Percentiles rank a stretch among this genome's conserved stretches.
phyloP scores from a whole-genome alignment of 805 yeast species.

The Blastobotrys terrestris region DNA sequence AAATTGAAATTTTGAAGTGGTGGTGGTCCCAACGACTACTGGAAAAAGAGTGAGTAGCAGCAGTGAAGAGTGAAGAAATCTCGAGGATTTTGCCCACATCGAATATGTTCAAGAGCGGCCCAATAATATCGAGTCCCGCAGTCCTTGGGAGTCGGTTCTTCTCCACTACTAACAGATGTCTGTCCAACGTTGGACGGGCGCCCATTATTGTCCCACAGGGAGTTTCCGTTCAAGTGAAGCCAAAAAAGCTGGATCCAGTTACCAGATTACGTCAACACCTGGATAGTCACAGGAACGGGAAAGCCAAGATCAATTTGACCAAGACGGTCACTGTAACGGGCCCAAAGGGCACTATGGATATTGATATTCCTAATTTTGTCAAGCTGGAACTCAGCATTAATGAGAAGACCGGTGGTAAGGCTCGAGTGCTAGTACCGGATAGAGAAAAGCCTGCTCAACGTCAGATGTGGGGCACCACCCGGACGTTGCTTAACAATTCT shows the following conservation, averaged over 20 bases:
- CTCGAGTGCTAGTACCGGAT: constrained; percentile 53
- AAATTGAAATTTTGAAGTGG: too few relatives aligned
- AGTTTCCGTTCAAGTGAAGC: constrained; percentile 40
- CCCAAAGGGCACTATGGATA: constrained; percentile 63
- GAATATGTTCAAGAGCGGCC: not conserved
- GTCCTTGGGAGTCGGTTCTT: too few relatives aligned
- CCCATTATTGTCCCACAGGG: constrained; percentile 67
- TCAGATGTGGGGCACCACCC: constrained; percentile 91
- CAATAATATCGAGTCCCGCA: not conserved
- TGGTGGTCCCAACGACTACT: too few relatives aligned
- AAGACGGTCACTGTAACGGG: constrained; percentile 60
- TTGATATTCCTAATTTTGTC: constrained; percentile 71
- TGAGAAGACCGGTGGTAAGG: too few relatives aligned
- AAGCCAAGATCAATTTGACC: constrained; percentile 50
- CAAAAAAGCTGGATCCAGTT: constrained; percentile 25
- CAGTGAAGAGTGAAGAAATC: too few relatives aligned
- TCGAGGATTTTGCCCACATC: too few relatives aligned
- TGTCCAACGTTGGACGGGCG: constrained; percentile 60
- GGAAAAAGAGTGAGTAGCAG: too few relatives aligned
- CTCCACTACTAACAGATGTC: not conserved
- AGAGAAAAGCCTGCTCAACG: constrained; percentile 59
- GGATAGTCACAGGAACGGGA: constrained; percentile 65
- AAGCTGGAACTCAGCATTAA: constrained; percentile 31
- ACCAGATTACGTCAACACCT: constrained; percentile 40
- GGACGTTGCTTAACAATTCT: constrained; percentile 71